phyloP scores from a whole-genome alignment of 441 rosid genomes.

The Pelargonium myrrhifolium region DNA sequence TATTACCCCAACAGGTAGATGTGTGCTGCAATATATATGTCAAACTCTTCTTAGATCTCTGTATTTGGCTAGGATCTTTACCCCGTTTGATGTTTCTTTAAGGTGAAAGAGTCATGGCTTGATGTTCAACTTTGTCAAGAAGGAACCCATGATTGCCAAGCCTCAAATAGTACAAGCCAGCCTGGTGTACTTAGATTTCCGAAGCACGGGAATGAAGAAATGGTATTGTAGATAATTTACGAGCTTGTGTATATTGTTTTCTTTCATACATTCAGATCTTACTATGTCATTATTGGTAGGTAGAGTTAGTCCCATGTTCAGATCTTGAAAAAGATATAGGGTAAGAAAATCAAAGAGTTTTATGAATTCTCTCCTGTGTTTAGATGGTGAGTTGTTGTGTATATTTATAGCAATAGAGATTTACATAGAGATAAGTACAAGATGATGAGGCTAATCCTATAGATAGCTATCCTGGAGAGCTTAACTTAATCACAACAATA shows the following conservation, averaged over 20 bases:
- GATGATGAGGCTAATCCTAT: too few relatives aligned
- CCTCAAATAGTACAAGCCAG: conserved; percentile 38
- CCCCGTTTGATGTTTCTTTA: conserved; percentile 23
- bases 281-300: neutral
- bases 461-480: too few relatives aligned
- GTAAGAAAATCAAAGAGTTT: too few relatives aligned
- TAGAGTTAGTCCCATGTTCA: neutral
- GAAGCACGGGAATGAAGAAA: conserved; percentile 69
- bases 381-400: too few relatives aligned
- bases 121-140: conserved; percentile 85
- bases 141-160: conserved; percentile 52
- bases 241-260: neutral
- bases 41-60: neutral
- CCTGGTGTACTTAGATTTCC: conserved; percentile 65
- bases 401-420: too few relatives aligned
- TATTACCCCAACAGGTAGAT: conserved; percentile 64
- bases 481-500: too few relatives aligned
- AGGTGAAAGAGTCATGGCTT: conserved; percentile 93
- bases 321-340: too few relatives aligned
- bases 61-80: conserved; percentile 1
- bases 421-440: too few relatives aligned
- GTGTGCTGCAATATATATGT: conserved; percentile 6
- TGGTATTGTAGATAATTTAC: conserved; percentile 36
- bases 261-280: neutral
- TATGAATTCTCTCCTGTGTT: too few relatives aligned